Evolutionary conservation across 2,329 filamentous ascomycete species (phyloP), one percentile per base, ranked within the genome.

Genomic region (Diaporthe caulivora): DNA sequence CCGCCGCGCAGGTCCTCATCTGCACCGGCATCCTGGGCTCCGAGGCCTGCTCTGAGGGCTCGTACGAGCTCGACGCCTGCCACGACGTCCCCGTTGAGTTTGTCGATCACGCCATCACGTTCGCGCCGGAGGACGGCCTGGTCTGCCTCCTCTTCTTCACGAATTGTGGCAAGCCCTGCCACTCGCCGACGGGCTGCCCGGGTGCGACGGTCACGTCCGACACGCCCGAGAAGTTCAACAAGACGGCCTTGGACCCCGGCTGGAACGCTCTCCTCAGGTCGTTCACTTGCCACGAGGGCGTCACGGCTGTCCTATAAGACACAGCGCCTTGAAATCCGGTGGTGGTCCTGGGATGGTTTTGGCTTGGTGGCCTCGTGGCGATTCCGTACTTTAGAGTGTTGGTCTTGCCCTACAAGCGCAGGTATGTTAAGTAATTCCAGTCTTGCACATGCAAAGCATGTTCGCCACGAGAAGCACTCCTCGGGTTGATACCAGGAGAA

Each of bases 1-100:
- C 10, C 26, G 9, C 49, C 17, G 11, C 44, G 17, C 72, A 89
- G 87, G 74, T 89, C 75, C 83, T 87, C 74, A 80, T 88, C 70
- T 89, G 88, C 82, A 86, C 83, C 37, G 87, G 87, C 34, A 81
- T 83, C 78, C 86, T 88, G 77, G 84, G 84, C 26, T 88, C 87
- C 2, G 87, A 86, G 44, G 76, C 77, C 13, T 90, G 87, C 81
- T 76, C 79, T 60, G 81, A 88, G 77, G 74, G 80, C 29, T 82
- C 84, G 57, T 87, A 86, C 78, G 64, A 82, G 17, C 77, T 89
- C 58, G 69, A 83, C 6, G 81, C 80, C 57, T 90, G 88, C 80
- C 80, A 86, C 79, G 81, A 88, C 79, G 81, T 89, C 69, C 78
- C 81, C 2, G 74, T 77, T 11, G 82, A 81, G n/a, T 86, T 84